Evolutionary conservation across 73 alveolate species (phyloP).

Genomic region (Paramecium biaurelia): DNA sequence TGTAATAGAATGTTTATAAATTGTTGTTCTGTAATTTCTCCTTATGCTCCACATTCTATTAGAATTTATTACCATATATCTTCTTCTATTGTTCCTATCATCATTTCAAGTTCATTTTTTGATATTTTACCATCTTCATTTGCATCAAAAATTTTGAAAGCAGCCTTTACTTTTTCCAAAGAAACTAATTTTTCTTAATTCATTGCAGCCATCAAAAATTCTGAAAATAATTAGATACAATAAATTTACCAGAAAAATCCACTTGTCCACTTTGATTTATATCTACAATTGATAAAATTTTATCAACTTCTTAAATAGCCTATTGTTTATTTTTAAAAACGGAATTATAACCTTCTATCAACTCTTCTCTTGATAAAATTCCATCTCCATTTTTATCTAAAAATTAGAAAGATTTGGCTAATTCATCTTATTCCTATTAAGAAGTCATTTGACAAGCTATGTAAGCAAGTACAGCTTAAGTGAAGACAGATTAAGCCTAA

Average conservation of each 20-base stretch:
- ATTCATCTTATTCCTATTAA: slow-evolving; percentile 67
- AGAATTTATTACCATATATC: slow-evolving; percentile 50
- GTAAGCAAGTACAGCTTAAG: slow-evolving; percentile 61
- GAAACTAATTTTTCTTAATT: slow-evolving; percentile 28
- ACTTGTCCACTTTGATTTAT: slow-evolving; percentile 29
- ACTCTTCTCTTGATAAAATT: slow-evolving; percentile 74
- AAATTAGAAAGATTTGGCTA: slow-evolving; percentile 64
- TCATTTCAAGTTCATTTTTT: not conserved
- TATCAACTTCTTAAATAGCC: slow-evolving; percentile 2
- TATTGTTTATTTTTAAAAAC: not conserved
- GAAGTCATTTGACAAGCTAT: slow-evolving; percentile 53
- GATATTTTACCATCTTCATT: slow-evolving; percentile 47
- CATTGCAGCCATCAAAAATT: slow-evolving; percentile 47
- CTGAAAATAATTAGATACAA: not conserved
- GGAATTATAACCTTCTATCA: slow-evolving; percentile 73
- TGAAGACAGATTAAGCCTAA: slow-evolving; percentile 56
- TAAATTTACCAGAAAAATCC: not conserved
- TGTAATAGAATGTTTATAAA: not conserved
- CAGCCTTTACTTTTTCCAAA: slow-evolving; percentile 30
- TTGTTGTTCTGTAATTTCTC: not conserved
- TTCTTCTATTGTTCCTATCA: slow-evolving; percentile 13
- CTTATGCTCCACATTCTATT: slow-evolving; percentile 49
- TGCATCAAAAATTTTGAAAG: slow-evolving; percentile 33
- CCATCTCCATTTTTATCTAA: slow-evolving; percentile 87
- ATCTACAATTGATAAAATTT: slow-evolving; percentile 2